Evolutionary conservation across 2,329 filamentous ascomycete species (phyloP).

Genomic region (Beauveria australis): DNA sequence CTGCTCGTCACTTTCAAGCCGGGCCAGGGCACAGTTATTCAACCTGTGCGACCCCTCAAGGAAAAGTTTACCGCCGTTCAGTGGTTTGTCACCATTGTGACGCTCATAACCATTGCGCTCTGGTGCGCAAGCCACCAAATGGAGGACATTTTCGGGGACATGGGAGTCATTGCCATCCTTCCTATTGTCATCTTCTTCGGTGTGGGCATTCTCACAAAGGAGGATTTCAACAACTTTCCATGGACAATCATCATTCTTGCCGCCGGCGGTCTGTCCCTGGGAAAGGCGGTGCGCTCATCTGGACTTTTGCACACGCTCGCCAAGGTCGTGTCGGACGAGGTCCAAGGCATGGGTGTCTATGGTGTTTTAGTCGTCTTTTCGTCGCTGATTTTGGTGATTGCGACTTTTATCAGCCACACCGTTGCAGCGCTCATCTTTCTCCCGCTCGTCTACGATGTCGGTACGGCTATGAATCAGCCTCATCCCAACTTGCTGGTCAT

Average conservation of each 20-base stretch:
- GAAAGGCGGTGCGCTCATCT: slow-evolving; percentile 89
- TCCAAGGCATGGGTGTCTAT: slow-evolving; percentile 76
- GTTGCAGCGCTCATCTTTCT: slow-evolving; percentile 93
- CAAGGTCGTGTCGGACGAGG: slow-evolving; percentile 60
- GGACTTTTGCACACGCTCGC: slow-evolving; percentile 88
- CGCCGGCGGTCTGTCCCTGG: slow-evolving; percentile 83
- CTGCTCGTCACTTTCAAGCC: slow-evolving; percentile 81
- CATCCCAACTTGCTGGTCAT: slow-evolving; percentile 94
- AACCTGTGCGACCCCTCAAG: slow-evolving; percentile 82
- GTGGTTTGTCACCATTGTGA: slow-evolving; percentile 84
- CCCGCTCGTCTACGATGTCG: slow-evolving; percentile 81
- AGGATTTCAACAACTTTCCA: slow-evolving; percentile 99
- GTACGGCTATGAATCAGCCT: slow-evolving; percentile 74
- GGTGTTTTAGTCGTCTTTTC: slow-evolving; percentile 81
- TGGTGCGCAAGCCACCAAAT: slow-evolving; percentile 93
- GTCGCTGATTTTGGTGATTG: slow-evolving; percentile 76
- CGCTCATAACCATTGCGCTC: slow-evolving; percentile 72
- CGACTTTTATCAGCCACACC: slow-evolving; percentile 96
- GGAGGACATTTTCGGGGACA: slow-evolving; percentile 83
- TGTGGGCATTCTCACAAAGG: slow-evolving; percentile 90
- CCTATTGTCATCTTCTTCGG: slow-evolving; percentile 95
- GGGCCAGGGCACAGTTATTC: slow-evolving; percentile 75
- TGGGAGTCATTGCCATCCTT: slow-evolving; percentile 96
- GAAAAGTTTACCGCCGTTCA: slow-evolving; percentile 84
- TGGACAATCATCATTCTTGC: slow-evolving; percentile 99